A percentile compares a stretch with the other conserved stretches of the same genome.
Evolutionary conservation across 768 basidiomycete species (phyloP).

Genomic region (Termitomyces sp.): DNA sequence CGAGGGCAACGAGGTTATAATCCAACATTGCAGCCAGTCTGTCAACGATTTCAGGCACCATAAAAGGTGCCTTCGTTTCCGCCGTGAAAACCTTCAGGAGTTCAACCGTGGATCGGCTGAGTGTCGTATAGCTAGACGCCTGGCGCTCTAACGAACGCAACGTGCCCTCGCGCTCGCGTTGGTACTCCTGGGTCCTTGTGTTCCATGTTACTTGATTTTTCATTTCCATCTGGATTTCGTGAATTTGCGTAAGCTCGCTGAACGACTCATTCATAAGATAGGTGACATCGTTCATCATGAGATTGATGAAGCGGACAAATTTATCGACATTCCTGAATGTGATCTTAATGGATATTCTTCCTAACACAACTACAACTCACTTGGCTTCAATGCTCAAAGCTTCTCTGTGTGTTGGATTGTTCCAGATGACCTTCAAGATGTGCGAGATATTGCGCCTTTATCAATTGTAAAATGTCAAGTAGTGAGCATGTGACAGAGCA

Average conservation of each 20-base stretch:
- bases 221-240: slow-evolving; percentile 84
- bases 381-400: slow-evolving; percentile 76
- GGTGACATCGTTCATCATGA: slow-evolving; percentile 99
- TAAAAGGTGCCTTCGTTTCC: slow-evolving; percentile 87
- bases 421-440: slow-evolving; percentile 87
- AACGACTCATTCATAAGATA: slow-evolving; percentile 97
- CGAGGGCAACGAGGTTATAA: slow-evolving; percentile 86
- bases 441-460: slow-evolving; percentile 81
- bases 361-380: slow-evolving; percentile 32
- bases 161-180: slow-evolving; percentile 77
- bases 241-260: slow-evolving; percentile 83
- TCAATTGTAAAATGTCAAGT: background rate
- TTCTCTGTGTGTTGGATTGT: slow-evolving; percentile 83
- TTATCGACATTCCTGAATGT: slow-evolving; percentile 73
- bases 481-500: background rate
- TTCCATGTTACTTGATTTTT: slow-evolving; percentile 68
- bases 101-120: slow-evolving; percentile 86
- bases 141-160: slow-evolving; percentile 79
- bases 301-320: slow-evolving; percentile 93
- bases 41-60: slow-evolving; percentile 95
- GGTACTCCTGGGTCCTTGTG: slow-evolving; percentile 58
- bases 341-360: background rate
- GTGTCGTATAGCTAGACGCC: slow-evolving; percentile 80
- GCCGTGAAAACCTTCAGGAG: slow-evolving; percentile 90
- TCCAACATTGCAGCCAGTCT: slow-evolving; percentile 95